Conservation (phyloP, 140 eudicot genomes). For the Flaveria floridana region DNA sequence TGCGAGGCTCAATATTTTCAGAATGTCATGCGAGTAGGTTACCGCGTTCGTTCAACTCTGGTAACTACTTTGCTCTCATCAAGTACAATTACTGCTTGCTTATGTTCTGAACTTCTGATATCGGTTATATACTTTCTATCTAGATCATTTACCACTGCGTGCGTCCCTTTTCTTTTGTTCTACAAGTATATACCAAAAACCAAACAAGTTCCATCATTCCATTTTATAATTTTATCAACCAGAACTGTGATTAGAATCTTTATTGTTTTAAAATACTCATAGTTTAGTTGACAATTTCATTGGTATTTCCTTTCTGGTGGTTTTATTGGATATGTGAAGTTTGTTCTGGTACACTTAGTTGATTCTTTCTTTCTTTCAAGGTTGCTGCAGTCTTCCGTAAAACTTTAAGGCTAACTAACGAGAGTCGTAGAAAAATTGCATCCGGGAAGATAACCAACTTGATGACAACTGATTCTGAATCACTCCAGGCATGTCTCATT, state of each 20-base stretch:
- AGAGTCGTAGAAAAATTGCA: conserved; percentile 76
- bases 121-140: not conserved
- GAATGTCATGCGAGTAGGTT: conserved; percentile 99
- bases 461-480: conserved; percentile 94
- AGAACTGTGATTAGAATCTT: conserved; percentile 14
- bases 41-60: conserved; percentile 87
- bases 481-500: conserved; percentile 70
- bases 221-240: conserved; percentile 17
- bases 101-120: conserved; percentile 5
- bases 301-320: not conserved
- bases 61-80: conserved; percentile 44
- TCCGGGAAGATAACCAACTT: conserved; percentile 87
- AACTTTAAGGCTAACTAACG: conserved; percentile 83
- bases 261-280: conserved; percentile 1
- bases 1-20: conserved; percentile 95
- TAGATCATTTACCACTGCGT: not conserved
- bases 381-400: conserved; percentile 94
- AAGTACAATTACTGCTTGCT: conserved; percentile 5
- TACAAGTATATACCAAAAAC: conserved; percentile 7
- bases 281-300: conserved; percentile 2
- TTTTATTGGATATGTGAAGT: conserved; percentile 2
- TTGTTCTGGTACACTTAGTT: conserved; percentile 22
- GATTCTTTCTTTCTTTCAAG: conserved; percentile 42
- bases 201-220: conserved; percentile 13
- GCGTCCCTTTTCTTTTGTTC: not conserved